Evolutionary conservation across 768 basidiomycete genomes (phyloP).

Genomic region (Kwoniella bestiolae): DNA sequence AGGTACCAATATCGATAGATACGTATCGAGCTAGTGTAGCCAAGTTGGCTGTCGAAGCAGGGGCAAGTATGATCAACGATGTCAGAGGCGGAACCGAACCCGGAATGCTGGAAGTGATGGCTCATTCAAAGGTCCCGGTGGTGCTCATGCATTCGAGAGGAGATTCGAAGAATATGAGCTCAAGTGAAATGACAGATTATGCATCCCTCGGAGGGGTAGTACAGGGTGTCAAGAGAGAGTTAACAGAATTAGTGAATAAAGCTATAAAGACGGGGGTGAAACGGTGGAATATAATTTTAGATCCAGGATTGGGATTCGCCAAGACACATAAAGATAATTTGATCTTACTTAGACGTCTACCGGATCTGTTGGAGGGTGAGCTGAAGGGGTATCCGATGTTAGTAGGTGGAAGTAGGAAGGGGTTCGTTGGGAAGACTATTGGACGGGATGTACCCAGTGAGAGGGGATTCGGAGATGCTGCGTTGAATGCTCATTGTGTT

Average conservation of each 20-base stretch:
- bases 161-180: slow-evolving; percentile 75
- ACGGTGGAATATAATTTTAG: slow-evolving; percentile 84
- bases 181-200: slow-evolving; percentile 62
- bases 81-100: slow-evolving; percentile 72
- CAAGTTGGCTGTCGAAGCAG: slow-evolving; percentile 71
- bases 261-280: slow-evolving; percentile 67
- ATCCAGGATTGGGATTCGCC: slow-evolving; percentile 94
- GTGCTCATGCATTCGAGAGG: slow-evolving; percentile 94
- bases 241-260: slow-evolving; percentile 60
- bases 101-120: slow-evolving; percentile 71
- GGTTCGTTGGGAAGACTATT: slow-evolving; percentile 75
- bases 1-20: slow-evolving; percentile 75
- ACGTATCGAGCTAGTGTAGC: slow-evolving; percentile 87
- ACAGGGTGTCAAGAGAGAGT: slow-evolving; percentile 71
- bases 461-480: slow-evolving; percentile 77
- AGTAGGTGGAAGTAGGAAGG: slow-evolving; percentile 81
- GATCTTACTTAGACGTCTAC: slow-evolving; percentile 65
- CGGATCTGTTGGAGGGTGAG: slow-evolving; percentile 59
- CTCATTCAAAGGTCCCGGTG: slow-evolving; percentile 73
- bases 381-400: slow-evolving; percentile 65
- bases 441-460: slow-evolving; percentile 64
- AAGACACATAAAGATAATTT: slow-evolving; percentile 79
- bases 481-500: slow-evolving; percentile 69
- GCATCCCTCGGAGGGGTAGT: slow-evolving; percentile 62
- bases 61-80: slow-evolving; percentile 93